Evolutionary conservation across 148 eudicot species (phyloP).

Genomic region (Mesembryanthemum crystallinum): DNA sequence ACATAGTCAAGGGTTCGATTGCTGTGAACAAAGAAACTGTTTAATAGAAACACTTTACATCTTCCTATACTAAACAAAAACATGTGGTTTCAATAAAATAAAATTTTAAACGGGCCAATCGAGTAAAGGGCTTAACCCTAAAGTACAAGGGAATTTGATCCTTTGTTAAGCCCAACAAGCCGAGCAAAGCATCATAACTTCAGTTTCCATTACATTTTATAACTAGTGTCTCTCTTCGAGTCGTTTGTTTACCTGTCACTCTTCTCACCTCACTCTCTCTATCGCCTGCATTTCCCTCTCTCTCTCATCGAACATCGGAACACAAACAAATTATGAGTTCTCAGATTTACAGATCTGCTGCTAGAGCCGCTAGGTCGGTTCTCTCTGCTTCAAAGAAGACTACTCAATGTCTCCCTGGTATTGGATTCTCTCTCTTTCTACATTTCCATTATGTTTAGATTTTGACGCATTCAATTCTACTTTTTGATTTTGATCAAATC

Average conservation of each 20-base stretch:
- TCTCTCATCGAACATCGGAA: not conserved
- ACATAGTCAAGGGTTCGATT: too few species aligned
- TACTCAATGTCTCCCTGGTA: constrained; percentile 57
- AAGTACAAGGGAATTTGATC: too few species aligned
- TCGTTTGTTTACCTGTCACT: not conserved
- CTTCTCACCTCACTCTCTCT: not conserved
- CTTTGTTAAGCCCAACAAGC: not conserved
- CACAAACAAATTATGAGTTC: constrained; percentile 47
- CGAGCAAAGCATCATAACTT: constrained; percentile 5
- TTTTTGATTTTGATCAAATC: too few species aligned
- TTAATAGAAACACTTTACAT: too few species aligned
- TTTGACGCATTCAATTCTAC: not conserved
- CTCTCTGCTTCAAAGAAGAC: constrained; percentile 54
- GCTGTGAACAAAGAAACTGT: too few species aligned
- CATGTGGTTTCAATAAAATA: too few species aligned
- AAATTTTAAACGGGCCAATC: too few species aligned
- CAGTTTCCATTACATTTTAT: too few species aligned
- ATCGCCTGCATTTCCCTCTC: not conserved
- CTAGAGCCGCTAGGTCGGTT: constrained; percentile 58
- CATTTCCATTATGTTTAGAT: not conserved
- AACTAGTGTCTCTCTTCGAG: too few species aligned
- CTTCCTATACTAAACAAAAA: too few species aligned
- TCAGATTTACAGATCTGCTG: constrained; percentile 61
- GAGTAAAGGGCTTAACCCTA: too few species aligned
- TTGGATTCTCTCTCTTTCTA: too few species aligned